Evolutionary conservation across 139 green algal genomes (phyloP).

Genomic region (Chlorella sp.): DNA sequence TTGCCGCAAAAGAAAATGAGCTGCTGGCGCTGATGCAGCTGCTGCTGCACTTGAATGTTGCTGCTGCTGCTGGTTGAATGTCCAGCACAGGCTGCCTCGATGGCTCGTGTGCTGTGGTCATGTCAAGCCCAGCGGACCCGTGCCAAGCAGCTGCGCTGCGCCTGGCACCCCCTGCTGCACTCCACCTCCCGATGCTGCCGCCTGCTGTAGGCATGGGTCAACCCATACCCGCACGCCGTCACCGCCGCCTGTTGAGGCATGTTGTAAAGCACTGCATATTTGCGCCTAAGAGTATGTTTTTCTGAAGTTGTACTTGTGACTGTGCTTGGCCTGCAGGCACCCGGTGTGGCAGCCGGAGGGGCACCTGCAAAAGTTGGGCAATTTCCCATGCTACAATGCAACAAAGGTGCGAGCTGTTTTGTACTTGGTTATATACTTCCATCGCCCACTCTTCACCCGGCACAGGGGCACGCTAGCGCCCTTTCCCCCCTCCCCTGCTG

Average conservation of each 20-base stretch:
- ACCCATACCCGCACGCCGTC: neutral
- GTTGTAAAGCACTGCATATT: no score
- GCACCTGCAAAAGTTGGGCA: conserved; percentile 29
- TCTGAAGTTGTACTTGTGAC: no score
- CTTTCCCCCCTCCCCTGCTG: no score
- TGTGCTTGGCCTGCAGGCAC: conserved; percentile 9
- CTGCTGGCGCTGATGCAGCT: neutral
- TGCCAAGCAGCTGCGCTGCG: no score
- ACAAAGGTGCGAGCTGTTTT: conserved; percentile 13
- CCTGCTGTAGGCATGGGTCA: neutral
- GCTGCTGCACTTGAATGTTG: neutral
- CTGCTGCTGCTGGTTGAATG: neutral
- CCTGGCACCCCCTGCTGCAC: no score
- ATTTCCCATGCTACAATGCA: conserved; percentile 50
- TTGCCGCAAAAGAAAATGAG: neutral
- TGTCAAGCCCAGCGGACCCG: no score
- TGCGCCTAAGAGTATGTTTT: no score
- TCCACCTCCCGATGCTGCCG: no score
- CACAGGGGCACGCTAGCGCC: no score
- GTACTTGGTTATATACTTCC: neutral
- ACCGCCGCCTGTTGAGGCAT: neutral
- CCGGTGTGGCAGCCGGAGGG: conserved; percentile 39
- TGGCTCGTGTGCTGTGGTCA: neutral
- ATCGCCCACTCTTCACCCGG: neutral
- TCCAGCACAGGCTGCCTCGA: neutral